Conservation (phyloP, 2,329 filamentous ascomycete genomes). For the Chrysosporium queenslandicum region DNA sequence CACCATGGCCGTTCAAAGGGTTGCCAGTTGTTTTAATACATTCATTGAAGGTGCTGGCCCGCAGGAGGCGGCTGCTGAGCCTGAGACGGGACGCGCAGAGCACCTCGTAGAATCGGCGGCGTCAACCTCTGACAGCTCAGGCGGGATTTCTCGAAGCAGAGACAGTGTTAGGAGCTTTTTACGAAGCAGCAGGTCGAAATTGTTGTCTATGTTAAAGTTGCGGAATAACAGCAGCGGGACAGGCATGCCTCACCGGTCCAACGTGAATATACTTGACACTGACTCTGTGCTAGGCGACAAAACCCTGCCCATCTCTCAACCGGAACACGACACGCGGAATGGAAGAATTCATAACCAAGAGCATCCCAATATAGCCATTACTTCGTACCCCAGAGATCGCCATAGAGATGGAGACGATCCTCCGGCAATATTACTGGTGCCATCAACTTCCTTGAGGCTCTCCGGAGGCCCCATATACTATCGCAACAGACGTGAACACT, state of each 20-base stretch:
- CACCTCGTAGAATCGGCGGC: constrained; percentile 19
- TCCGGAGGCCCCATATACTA: not conserved
- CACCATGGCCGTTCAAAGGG: constrained; percentile 20
- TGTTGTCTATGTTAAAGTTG: constrained; percentile 30
- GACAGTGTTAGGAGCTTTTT: constrained; percentile 26
- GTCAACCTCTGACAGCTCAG: constrained; percentile 22
- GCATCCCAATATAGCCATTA: not conserved
- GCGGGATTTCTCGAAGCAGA: constrained; percentile 14
- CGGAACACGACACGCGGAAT: not conserved
- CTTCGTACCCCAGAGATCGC: not conserved
- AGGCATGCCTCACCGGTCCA: constrained; percentile 13
- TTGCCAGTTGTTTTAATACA: constrained; percentile 21
- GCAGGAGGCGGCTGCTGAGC: constrained; percentile 18
- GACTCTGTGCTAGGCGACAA: constrained; percentile 4
- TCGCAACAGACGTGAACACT: not conserved
- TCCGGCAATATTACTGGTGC: not conserved
- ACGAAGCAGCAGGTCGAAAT: constrained; percentile 29
- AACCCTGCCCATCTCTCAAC: not conserved
- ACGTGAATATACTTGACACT: not conserved
- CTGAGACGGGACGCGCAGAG: constrained; percentile 15
- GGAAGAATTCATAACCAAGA: not conserved
- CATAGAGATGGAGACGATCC: not conserved
- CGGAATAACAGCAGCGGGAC: constrained; percentile 20
- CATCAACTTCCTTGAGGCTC: not conserved
- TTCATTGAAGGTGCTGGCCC: constrained; percentile 22